Base-by-base conservation (phyloP, 2,329 filamentous ascomycete genomes). In the Fusarium sp. region DNA sequence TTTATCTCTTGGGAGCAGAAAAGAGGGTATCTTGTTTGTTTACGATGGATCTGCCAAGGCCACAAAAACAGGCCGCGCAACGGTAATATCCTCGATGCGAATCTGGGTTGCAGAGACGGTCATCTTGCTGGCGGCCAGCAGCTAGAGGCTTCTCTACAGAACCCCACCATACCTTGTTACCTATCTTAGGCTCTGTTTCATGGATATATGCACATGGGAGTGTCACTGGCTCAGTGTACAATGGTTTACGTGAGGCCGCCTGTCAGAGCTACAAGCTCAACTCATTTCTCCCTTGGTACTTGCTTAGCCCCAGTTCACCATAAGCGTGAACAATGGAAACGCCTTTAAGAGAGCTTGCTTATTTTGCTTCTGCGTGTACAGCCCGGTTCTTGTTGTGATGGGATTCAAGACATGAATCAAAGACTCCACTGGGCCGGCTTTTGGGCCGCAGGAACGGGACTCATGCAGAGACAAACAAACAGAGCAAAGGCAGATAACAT, bases 1-100 rank as follows among this genome's bases (percentile, higher is more conserved):
- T 63, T 50, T 58, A 29, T 63, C 39, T 38, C 22, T 34, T 41
- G 24, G 35, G 24, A 26, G 22, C 6, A 34, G 31, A 34, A 15
- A 50, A 25, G 39, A 24, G 50, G 39, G 41, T 60, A 44, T 35
- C 15, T 67, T 68, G 42, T 70, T 70, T 57, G 55, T 67, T 54
- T 61, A 59, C 58, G 40, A 50, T 36, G 57, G 62, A 70, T 68
- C 67, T 70, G 53, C 44, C 54, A 62, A 60, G 68, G 68, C 42
- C 64, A 52, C 53, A 22, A 63, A 34, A 68, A 68, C 48, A 61
- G 69, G 69, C 65, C 67, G 53, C 53, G 44, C 50, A 22, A 56
- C 58, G 67, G 62, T 48, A 59, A 60, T 53, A 60, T 36, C 58
- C 68, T 57, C 54, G 62, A 67, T 64, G 69, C 51, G 60, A 59